Conservation (phyloP, 176 grass and related monocot species). For the Carex pumila region DNA sequence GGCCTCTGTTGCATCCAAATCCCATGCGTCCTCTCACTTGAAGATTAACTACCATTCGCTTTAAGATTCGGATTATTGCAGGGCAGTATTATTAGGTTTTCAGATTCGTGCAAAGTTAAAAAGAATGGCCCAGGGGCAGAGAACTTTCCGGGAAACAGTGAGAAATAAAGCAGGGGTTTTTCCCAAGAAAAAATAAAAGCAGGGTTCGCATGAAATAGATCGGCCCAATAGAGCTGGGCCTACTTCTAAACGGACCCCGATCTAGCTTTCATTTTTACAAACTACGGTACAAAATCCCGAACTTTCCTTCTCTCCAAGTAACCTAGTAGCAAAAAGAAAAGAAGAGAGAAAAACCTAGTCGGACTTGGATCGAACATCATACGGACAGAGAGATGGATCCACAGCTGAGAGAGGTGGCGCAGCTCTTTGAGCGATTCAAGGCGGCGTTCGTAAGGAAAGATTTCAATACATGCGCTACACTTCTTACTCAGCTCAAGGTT, state of each 20-base stretch:
- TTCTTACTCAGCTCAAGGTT: slow-evolving; percentile 69
- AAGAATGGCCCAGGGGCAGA: no score
- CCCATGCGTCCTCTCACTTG: no score
- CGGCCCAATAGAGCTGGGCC: not conserved
- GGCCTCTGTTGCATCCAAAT: no score
- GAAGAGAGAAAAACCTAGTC: not conserved
- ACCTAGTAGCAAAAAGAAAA: not conserved
- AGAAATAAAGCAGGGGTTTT: no score
- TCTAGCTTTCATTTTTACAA: not conserved
- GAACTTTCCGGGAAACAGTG: no score
- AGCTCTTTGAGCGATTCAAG: slow-evolving; percentile 52
- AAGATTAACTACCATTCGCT: no score
- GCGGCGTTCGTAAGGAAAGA: slow-evolving; percentile 33
- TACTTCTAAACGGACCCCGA: slow-evolving; percentile 7
- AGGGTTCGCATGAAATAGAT: not conserved
- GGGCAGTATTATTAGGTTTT: no score
- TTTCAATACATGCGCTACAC: slow-evolving; percentile 21
- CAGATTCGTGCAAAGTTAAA: no score
- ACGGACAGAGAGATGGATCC: slow-evolving; percentile 27
- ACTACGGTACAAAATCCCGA: not conserved
- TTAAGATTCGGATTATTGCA: no score
- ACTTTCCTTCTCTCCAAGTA: slow-evolving; percentile 33
- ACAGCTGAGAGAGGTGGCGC: slow-evolving; percentile 35
- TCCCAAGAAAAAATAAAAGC: no score
- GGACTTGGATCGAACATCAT: not conserved